A percentile compares a stretch with the other conserved stretches of the same genome.
These are phyloP conservation scores for Pythium volutum DNA, from an alignment of 352 stramenopile genomes.

Conservation along the genomic window DNA sequence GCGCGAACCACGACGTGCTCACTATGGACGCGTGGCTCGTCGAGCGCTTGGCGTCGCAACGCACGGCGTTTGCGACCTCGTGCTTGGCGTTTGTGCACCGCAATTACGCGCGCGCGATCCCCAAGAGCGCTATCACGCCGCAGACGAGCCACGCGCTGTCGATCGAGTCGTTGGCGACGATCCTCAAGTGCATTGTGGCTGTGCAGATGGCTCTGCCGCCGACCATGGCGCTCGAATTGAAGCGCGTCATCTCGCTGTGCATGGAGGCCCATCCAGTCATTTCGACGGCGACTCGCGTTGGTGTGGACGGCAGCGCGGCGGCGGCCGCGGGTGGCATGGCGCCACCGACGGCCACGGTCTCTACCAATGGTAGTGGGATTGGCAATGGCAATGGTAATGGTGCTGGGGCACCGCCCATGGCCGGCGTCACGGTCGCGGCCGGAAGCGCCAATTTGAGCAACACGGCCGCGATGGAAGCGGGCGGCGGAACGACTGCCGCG, in stretches of 20 bases:
- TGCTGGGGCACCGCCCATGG: background rate
- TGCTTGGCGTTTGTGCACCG: conserved; percentile 84
- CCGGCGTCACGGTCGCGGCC: conserved; percentile 17
- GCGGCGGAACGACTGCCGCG: conserved; percentile 3
- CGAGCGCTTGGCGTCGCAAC: conserved; percentile 71
- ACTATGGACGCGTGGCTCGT: conserved; percentile 82
- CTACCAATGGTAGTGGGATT: no score
- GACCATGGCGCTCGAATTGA: conserved; percentile 75
- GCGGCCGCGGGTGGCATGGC: background rate
- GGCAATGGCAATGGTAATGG: background rate
- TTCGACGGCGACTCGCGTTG: conserved; percentile 52
- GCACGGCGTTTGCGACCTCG: conserved; percentile 81
- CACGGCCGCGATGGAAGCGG: background rate
- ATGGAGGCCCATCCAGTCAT: conserved; percentile 85
- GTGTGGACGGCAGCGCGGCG: conserved; percentile 32
- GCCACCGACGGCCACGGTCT: no score
- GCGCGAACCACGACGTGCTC: conserved; percentile 84
- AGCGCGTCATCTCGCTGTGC: conserved; percentile 76
- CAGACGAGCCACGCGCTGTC: conserved; percentile 78
- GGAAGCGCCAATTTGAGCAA: background rate
- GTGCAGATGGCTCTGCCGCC: conserved; percentile 66
- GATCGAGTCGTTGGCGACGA: conserved; percentile 79
- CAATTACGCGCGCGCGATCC: conserved; percentile 78
- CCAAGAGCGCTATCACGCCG: conserved; percentile 77
- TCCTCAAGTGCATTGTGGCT: conserved; percentile 81